Percentiles rank a stretch among this genome's conserved stretches.
Evolutionary conservation across 1,284 basidiomycete genomes (phyloP).

Genomic region (Ceratobasidium sp.): DNA sequence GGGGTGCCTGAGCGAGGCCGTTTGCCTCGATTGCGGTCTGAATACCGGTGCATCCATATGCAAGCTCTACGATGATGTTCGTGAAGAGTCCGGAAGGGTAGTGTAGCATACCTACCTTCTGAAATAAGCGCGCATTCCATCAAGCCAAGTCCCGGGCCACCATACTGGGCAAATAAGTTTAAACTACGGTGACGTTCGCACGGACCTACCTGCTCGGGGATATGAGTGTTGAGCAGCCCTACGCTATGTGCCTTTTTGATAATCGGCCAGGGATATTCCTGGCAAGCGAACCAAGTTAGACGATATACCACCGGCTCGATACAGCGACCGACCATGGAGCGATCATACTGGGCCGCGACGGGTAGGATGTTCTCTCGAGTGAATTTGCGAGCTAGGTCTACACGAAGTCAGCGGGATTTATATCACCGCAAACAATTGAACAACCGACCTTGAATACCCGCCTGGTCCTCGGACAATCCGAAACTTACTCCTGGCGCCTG

Average conservation of each 20-base stretch:
- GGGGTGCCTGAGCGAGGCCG: conserved; percentile 58
- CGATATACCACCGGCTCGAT: not conserved
- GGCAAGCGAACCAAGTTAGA: not conserved
- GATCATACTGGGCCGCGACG: conserved; percentile 55
- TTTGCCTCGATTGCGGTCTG: conserved; percentile 56
- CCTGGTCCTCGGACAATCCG: conserved; percentile 50
- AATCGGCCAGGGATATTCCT: conserved; percentile 59
- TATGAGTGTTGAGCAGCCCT: conserved; percentile 55
- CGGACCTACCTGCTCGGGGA: conserved; percentile 51
- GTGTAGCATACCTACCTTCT: conserved; percentile 43
- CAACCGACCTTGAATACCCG: conserved; percentile 47
- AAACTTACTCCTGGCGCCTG: conserved; percentile 40
- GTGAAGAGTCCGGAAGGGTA: conserved; percentile 1
- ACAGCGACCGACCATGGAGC: conserved; percentile 50
- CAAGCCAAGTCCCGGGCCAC: conserved; percentile 57
- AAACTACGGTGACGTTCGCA: no score
- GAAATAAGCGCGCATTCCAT: conserved; percentile 57
- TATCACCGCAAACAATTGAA: not conserved
- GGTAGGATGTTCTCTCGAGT: conserved; percentile 57
- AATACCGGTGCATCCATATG: conserved; percentile 60
- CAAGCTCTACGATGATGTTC: conserved; percentile 50
- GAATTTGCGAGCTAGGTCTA: conserved; percentile 57
- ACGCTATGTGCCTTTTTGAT: conserved; percentile 58
- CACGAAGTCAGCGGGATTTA: not conserved
- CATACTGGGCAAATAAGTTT: conserved; percentile 51